phyloP scores from a whole-genome alignment of 2,329 filamentous ascomycete species.

The Colletotrichum tamarilloi region DNA sequence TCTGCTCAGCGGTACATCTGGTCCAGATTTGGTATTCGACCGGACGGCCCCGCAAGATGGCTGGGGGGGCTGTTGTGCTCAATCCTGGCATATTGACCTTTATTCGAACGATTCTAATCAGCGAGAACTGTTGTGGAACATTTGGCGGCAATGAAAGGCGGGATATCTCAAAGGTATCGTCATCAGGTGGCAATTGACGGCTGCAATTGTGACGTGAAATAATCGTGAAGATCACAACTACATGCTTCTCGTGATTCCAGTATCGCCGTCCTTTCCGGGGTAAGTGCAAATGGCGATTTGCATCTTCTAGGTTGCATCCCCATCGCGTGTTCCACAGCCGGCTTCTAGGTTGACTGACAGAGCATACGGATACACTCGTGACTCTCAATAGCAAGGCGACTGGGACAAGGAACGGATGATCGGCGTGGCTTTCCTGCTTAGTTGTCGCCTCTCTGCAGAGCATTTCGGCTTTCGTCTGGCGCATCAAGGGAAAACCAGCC shows the following conservation, averaged over 20 bases:
- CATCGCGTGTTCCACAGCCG: background rate
- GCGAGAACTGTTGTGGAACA: constrained; percentile 21
- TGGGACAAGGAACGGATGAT: background rate
- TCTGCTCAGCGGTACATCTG: background rate
- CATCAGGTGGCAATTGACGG: background rate
- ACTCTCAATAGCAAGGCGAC: background rate
- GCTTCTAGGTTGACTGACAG: background rate
- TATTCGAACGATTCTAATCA: constrained; percentile 13
- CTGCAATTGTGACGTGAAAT: background rate
- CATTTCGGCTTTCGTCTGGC: background rate
- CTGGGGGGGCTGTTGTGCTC: background rate
- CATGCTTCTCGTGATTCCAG: background rate
- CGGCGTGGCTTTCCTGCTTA: background rate
- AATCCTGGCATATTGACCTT: constrained; percentile 26
- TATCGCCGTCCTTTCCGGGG: background rate
- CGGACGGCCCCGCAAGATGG: constrained; percentile 16
- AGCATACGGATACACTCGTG: background rate
- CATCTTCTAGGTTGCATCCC: background rate
- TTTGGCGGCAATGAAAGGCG: background rate
- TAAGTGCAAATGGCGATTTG: background rate
- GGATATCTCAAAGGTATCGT: background rate
- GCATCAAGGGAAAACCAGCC: background rate
- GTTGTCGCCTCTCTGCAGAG: background rate
- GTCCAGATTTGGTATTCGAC: constrained; percentile 11
- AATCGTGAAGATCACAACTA: background rate